phyloP scores from a whole-genome alignment of 192 early-diverging fungal species.

The Umbelopsis ramanniana region DNA sequence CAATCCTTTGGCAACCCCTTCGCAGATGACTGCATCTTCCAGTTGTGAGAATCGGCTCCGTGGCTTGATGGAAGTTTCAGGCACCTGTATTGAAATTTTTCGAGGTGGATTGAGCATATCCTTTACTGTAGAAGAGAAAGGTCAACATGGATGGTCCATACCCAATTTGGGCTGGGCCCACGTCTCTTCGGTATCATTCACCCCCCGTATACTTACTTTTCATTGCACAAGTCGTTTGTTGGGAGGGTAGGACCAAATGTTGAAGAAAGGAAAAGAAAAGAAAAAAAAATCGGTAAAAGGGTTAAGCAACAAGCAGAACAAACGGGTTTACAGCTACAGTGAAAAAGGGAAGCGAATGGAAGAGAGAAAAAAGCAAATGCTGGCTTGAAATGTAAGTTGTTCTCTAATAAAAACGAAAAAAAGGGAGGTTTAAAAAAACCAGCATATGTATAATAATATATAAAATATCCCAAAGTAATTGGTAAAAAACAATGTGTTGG shows the following conservation, averaged over 20 bases:
- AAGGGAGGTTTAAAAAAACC: background rate
- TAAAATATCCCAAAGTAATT: background rate
- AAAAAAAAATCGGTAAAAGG: too few relatives aligned
- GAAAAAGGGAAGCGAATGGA: background rate
- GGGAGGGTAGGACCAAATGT: background rate
- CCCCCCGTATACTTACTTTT: background rate
- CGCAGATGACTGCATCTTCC: constrained; percentile 41
- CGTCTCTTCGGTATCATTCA: background rate
- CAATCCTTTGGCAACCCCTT: constrained; percentile 42
- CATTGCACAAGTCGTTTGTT: background rate
- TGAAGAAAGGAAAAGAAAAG: too few relatives aligned
- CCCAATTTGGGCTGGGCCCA: background rate
- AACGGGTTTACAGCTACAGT: background rate
- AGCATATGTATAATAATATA: background rate
- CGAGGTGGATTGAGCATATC: constrained; percentile 21
- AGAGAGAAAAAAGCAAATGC: background rate
- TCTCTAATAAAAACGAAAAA: constrained; percentile 16
- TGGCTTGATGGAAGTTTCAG: constrained; percentile 24
- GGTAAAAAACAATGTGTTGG: background rate
- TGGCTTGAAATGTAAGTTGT: background rate
- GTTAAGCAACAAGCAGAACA: too few relatives aligned
- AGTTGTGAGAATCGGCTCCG: constrained; percentile 41
- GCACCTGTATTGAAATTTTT: constrained; percentile 9
- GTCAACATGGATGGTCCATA: background rate
- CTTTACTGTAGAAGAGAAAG: background rate